These are phyloP conservation scores for Blastomyces emzantsi DNA, from an alignment of 2,329 filamentous ascomycete species.

Conservation along the genomic window DNA sequence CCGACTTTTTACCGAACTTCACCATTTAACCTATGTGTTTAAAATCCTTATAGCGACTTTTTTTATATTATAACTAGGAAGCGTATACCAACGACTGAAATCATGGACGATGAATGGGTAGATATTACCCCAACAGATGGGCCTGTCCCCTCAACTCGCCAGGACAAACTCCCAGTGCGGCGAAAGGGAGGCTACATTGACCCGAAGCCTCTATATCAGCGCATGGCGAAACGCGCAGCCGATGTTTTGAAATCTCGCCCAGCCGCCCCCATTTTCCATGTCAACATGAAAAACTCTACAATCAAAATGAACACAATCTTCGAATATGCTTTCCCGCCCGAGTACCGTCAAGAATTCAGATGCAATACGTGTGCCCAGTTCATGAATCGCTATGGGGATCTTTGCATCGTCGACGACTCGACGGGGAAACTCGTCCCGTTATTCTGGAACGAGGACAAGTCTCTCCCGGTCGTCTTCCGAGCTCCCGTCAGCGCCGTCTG, in stretches of 20 bases:
- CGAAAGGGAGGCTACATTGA: not conserved
- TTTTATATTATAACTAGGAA: not conserved
- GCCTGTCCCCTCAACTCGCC: not conserved
- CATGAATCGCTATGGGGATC: slow-evolving; percentile 4
- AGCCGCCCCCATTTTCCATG: not conserved
- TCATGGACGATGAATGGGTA: slow-evolving; percentile 5
- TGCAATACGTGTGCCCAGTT: slow-evolving; percentile 2
- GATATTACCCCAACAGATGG: not conserved
- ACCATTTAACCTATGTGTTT: not conserved
- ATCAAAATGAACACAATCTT: not conserved
- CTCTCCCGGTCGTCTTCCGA: not conserved
- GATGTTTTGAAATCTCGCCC: not conserved
- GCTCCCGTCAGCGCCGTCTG: not conserved
- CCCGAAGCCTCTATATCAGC: not conserved
- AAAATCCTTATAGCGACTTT: not conserved
- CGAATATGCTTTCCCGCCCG: not conserved
- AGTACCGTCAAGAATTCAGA: not conserved
- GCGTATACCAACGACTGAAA: not conserved
- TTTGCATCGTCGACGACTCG: slow-evolving; percentile 4
- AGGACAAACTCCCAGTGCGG: not conserved
- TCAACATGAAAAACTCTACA: not conserved
- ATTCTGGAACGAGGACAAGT: not conserved
- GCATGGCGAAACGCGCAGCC: not conserved
- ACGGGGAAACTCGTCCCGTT: not conserved
- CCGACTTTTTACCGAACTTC: not conserved